Conservation (phyloP, 345 rosid genomes). For the Laguncularia racemosa region DNA sequence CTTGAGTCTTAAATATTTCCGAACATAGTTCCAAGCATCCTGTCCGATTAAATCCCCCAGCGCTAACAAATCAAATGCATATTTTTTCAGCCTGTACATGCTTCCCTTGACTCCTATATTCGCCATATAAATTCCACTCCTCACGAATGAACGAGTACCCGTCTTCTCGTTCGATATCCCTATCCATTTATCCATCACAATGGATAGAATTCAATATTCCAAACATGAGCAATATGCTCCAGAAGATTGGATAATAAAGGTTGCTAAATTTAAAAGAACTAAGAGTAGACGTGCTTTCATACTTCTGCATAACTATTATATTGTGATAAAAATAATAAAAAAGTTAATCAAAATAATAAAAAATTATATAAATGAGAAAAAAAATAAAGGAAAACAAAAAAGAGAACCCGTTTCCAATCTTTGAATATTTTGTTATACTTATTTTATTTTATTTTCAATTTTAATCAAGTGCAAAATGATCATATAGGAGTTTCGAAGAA, state of each 20-base stretch:
- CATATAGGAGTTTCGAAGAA: no score
- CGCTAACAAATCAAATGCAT: slow-evolving; percentile 74
- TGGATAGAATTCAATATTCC: not conserved
- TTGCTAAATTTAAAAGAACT: no score
- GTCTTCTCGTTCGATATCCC: slow-evolving; percentile 67
- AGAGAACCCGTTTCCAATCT: no score
- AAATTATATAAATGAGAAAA: no score
- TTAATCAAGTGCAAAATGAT: no score
- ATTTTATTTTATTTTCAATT: no score
- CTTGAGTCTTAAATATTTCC: slow-evolving; percentile 71
- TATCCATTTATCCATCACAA: slow-evolving; percentile 8
- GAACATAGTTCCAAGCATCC: slow-evolving; percentile 65
- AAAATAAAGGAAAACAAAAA: no score
- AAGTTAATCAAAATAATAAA: no score
- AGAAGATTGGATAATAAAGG: not conserved
- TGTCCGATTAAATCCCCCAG: slow-evolving; percentile 81
- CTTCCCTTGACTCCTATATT: slow-evolving; percentile 55
- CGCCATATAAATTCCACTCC: slow-evolving; percentile 57
- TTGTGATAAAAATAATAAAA: no score
- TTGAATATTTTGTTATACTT: no score
- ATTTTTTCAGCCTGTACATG: slow-evolving; percentile 54
- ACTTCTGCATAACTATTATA: no score
- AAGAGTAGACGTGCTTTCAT: no score
- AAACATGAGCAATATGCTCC: not conserved
- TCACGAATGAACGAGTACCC: slow-evolving; percentile 60